Evolutionary conservation across 2,329 filamentous ascomycete genomes (phyloP), one percentile per base, ranked within the genome.

Genomic region (Leptographium lundbergii): DNA sequence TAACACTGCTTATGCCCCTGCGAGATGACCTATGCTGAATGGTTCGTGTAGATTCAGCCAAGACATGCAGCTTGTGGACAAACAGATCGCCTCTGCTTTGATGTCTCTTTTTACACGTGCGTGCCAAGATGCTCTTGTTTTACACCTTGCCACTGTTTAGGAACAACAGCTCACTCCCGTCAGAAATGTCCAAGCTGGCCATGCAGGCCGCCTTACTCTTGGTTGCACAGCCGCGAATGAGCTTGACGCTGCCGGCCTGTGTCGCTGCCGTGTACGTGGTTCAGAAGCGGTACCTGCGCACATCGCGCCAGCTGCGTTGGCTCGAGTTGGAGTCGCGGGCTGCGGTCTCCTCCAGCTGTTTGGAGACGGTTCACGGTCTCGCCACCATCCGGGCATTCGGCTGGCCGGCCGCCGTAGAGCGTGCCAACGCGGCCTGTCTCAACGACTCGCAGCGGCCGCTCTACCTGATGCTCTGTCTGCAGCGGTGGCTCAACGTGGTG

Each of bases 251-350:
- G n/a, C 80, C 80, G 0, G 59, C 75, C 4, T 72, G 75, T 4
- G 59, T 74, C 6, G 61, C 67, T 2, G 62, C 74, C 0, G 66
- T 79, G 1, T 81, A 77, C 58, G 48, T 71, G 0, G 69, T 81
- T 3, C 78, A 80, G 60, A 77, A 73, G 53, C 66, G 77, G 29
- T 82, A 81, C 61, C 70, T 84, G 0, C 72, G 75, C 6, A 82
- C 80, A 0, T 82, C 80, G 0, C 74, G 80, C 0, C 81, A 83
- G 63, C 68, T 84, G 3, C 76, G 80, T 45, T 72, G 79, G 14
- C 66, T 83, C 32, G 81, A 83, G 55, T 70, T 84, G 0, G 79
- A 83, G 62, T 74, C 78, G 0, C 76, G 76, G 54, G 73, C 79
- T 0, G 75, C 74, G 0, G 68, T 83, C 0, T 77, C 67, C 50